phyloP scores from a whole-genome alignment of 78 protist species.

The Bodo saltans region DNA sequence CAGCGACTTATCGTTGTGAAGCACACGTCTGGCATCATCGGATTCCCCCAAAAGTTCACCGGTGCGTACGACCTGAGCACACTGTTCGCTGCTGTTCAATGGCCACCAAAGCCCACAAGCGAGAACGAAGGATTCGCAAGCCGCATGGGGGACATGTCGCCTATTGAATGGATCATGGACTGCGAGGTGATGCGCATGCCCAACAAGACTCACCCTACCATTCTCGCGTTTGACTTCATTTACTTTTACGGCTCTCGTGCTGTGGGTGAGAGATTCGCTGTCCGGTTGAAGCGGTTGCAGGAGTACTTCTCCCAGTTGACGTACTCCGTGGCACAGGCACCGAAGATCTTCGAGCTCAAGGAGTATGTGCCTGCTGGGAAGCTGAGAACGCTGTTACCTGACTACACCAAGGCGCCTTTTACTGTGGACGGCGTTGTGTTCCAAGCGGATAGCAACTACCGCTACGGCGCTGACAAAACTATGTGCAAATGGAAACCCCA shows the following conservation, averaged over 20 bases:
- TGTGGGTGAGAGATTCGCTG: neutral
- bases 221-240: neutral
- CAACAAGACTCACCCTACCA: neutral
- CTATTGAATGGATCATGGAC: neutral
- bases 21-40: no score
- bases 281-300: neutral
- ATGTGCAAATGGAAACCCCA: neutral
- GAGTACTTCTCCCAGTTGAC: neutral
- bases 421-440: neutral
- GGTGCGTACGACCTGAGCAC: no score
- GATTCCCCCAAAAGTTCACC: no score
- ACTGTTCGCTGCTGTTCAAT: no score
- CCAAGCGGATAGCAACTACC: neutral
- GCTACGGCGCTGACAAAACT: neutral
- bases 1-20: no score
- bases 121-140: no score
- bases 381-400: neutral
- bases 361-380: neutral
- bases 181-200: neutral
- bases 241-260: neutral
- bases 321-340: neutral
- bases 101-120: no score
- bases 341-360: neutral
- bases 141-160: no score
- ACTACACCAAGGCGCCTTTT: neutral